These are phyloP conservation scores for Malassezia brasiliensis DNA, from an alignment of 1,284 basidiomycete species.

Conservation along the genomic window DNA sequence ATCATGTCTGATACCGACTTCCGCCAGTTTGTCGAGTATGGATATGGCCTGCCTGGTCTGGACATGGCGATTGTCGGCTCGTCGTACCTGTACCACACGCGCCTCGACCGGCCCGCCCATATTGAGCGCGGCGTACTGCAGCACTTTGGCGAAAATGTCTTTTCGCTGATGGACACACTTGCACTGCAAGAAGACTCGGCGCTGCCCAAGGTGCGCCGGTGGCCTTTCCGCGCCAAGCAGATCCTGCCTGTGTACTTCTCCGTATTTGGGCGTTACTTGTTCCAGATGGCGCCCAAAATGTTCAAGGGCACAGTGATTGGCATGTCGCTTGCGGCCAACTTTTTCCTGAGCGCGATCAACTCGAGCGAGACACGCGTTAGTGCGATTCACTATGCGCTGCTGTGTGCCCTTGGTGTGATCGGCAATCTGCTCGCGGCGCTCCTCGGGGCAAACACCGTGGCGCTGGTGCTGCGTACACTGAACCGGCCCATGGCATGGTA, in stretches of 20 bases:
- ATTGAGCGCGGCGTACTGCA: constrained; percentile 66
- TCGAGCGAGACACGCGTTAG: constrained; percentile 43
- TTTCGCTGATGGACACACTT: constrained; percentile 73
- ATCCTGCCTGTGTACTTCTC: constrained; percentile 63
- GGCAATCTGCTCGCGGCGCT: constrained; percentile 51
- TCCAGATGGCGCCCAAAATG: constrained; percentile 52
- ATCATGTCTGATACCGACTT: constrained; percentile 56
- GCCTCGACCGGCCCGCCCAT: constrained; percentile 71
- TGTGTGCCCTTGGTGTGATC: constrained; percentile 27
- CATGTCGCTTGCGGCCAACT: constrained; percentile 38
- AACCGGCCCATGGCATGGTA: constrained; percentile 54
- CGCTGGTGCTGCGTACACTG: constrained; percentile 60
- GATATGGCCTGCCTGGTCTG: constrained; percentile 51
- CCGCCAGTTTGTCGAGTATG: constrained; percentile 80
- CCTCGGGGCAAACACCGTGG: constrained; percentile 62
- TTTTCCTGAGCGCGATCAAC: constrained; percentile 40
- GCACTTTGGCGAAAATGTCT: constrained; percentile 85
- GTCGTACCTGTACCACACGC: constrained; percentile 85
- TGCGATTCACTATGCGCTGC: constrained; percentile 26
- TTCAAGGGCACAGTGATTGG: constrained; percentile 42
- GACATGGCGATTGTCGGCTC: constrained; percentile 90
- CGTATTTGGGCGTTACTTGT: constrained; percentile 48
- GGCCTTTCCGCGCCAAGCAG: constrained; percentile 16
- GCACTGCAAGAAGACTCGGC: constrained; percentile 37
- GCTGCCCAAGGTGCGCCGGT: constrained; percentile 23